These are phyloP conservation scores for Colletotrichum sidae DNA, from an alignment of 2,329 filamentous ascomycete genomes.

Conservation along the genomic window DNA sequence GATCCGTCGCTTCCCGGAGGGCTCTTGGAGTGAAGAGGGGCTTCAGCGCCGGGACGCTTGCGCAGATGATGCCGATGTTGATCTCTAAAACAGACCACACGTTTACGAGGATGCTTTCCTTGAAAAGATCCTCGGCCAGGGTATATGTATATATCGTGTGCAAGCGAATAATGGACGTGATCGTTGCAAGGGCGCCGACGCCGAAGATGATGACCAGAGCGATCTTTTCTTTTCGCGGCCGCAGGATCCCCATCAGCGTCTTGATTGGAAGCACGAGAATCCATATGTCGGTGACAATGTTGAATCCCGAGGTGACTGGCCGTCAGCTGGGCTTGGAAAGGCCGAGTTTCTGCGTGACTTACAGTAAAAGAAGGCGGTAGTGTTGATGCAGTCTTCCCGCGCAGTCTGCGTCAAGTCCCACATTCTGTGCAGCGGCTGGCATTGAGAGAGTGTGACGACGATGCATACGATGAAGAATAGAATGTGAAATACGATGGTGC, in stretches of 20 bases:
- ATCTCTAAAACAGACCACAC: conserved; percentile 62
- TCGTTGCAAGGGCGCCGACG: conserved; percentile 49
- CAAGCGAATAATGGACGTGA: conserved; percentile 52
- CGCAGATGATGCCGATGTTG: conserved; percentile 61
- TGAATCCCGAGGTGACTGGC: conserved; percentile 54
- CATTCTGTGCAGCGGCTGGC: conserved; percentile 52
- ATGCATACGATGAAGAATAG: conserved; percentile 55
- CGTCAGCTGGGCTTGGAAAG: not conserved
- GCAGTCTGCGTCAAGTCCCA: conserved; percentile 52
- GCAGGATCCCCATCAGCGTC: conserved; percentile 57
- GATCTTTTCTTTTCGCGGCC: conserved; percentile 60
- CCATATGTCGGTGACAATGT: conserved; percentile 60
- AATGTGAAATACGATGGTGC: conserved; percentile 52
- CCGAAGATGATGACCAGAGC: conserved; percentile 60
- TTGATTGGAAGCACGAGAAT: conserved; percentile 58
- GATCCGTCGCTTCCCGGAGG: conserved; percentile 15
- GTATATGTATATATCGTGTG: conserved; percentile 54
- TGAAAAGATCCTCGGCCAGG: conserved; percentile 49
- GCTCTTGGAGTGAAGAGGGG: conserved; percentile 54
- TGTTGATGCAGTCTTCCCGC: conserved; percentile 53
- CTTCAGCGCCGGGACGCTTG: conserved; percentile 61
- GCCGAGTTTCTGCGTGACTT: conserved; percentile 18
- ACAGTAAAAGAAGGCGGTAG: conserved; percentile 56
- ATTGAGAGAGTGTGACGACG: conserved; percentile 53
- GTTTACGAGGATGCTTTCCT: conserved; percentile 49